A percentile compares a stretch with the other conserved stretches of the same genome.
Evolutionary conservation across 2,329 filamentous ascomycete species (phyloP).

Genomic region (Fusarium hainanense): DNA sequence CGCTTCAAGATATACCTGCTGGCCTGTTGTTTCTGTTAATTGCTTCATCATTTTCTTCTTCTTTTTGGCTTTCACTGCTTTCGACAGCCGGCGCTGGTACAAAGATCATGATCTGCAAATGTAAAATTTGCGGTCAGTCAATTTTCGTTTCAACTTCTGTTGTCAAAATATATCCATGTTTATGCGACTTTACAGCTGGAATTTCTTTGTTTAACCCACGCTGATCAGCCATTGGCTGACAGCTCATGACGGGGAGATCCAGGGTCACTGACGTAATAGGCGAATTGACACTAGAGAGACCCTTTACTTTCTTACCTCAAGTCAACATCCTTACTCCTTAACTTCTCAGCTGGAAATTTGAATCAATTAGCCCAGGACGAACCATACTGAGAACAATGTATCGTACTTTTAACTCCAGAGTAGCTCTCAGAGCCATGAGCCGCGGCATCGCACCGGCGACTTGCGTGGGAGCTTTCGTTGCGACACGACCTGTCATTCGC

Average conservation of each 20-base stretch:
- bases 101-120: conserved; percentile 5
- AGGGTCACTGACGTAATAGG: conserved; percentile 38
- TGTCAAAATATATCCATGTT: neutral
- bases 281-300: conserved; percentile 21
- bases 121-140: conserved; percentile 17
- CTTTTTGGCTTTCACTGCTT: neutral
- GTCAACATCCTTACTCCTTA: neutral
- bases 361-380: neutral
- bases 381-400: conserved; percentile 30
- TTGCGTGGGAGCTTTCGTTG: conserved; percentile 44
- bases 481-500: conserved; percentile 43
- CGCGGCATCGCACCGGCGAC: conserved; percentile 45
- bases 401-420: conserved; percentile 37
- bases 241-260: conserved; percentile 16
- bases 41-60: conserved; percentile 4
- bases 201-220: conserved; percentile 28
- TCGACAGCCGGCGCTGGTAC: neutral
- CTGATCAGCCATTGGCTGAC: conserved; percentile 35
- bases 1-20: conserved; percentile 43
- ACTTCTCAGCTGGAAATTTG: conserved; percentile 1
- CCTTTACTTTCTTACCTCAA: conserved; percentile 1
- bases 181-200: neutral
- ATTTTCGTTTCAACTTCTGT: conserved; percentile 4
- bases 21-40: conserved; percentile 23
- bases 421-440: conserved; percentile 42